Percentiles rank a stretch among this genome's conserved stretches.
Conservation (phyloP, 192 early-diverging fungal species). For the Obelidium mucronatum region DNA sequence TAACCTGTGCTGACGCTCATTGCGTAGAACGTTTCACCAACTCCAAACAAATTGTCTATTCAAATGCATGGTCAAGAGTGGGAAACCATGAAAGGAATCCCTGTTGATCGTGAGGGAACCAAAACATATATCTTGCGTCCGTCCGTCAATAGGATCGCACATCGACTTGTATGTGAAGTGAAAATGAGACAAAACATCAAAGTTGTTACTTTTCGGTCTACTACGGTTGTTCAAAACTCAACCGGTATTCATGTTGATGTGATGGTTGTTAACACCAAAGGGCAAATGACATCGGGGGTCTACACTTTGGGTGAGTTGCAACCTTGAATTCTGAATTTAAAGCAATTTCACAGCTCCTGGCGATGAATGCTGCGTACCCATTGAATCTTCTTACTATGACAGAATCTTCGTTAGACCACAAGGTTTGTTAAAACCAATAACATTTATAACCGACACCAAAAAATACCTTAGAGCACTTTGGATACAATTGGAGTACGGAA, state of each 20-base stretch:
- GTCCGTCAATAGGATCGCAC: slow-evolving; percentile 74
- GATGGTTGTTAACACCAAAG: slow-evolving; percentile 73
- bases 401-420: slow-evolving; percentile 82
- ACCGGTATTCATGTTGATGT: slow-evolving; percentile 83
- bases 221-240: slow-evolving; percentile 82
- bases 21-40: slow-evolving; percentile 48
- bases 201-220: slow-evolving; percentile 88
- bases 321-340: slow-evolving; percentile 26
- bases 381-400: slow-evolving; percentile 83
- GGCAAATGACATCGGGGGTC: slow-evolving; percentile 58
- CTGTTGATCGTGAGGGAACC: slow-evolving; percentile 89
- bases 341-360: slow-evolving; percentile 68
- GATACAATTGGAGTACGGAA: slow-evolving; percentile 85
- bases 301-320: slow-evolving; percentile 61
- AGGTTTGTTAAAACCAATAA: slow-evolving; percentile 47
- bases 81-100: slow-evolving; percentile 90
- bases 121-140: slow-evolving; percentile 84
- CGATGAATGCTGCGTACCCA: slow-evolving; percentile 84
- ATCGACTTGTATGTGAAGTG: slow-evolving; percentile 89
- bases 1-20: background rate
- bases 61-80: slow-evolving; percentile 87
- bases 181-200: slow-evolving; percentile 88
- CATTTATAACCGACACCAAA: background rate
- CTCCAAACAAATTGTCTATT: slow-evolving; percentile 81
- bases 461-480: slow-evolving; percentile 64